These are phyloP conservation scores for Fusarium camptoceras DNA, from an alignment of 2,329 filamentous ascomycete species.

Conservation along the genomic window DNA sequence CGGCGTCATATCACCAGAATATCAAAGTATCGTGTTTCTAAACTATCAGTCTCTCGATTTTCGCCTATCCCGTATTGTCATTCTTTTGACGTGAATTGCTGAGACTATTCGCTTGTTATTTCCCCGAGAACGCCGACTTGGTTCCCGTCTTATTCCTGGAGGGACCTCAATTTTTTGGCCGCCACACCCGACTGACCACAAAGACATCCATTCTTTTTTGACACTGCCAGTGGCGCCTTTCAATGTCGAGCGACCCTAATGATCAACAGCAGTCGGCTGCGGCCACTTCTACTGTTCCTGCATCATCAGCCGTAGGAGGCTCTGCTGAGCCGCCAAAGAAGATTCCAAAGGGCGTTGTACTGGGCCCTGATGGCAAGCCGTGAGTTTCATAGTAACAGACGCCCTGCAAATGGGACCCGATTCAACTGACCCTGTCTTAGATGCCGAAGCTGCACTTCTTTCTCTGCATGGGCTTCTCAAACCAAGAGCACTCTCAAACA, in stretches of 20 bases:
- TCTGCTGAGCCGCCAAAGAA: conserved; percentile 59
- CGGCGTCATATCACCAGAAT: conserved; percentile 36
- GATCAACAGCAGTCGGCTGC: conserved; percentile 41
- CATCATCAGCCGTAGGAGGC: conserved; percentile 33
- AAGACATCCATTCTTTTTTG: conserved; percentile 7
- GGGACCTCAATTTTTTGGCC: conserved; percentile 5
- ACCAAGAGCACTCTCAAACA: conserved; percentile 57
- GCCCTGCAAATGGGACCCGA: conserved; percentile 17
- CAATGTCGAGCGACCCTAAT: conserved; percentile 46
- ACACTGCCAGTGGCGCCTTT: conserved; percentile 33
- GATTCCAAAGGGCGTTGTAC: conserved; percentile 77
- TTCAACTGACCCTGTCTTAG: conserved; percentile 42
- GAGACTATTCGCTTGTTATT: conserved; percentile 10
- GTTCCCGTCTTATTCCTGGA: conserved; percentile 16
- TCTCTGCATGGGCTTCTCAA: conserved; percentile 64
- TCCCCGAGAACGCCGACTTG: conserved; percentile 12
- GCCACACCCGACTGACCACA: conserved; percentile 8
- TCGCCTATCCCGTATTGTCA: background rate
- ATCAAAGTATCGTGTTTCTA: background rate
- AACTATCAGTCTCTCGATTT: conserved; percentile 11
- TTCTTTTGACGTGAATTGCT: background rate
- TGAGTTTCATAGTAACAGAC: conserved; percentile 58
- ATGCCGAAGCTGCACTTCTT: conserved; percentile 52
- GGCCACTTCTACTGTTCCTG: conserved; percentile 37
- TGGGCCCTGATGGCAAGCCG: conserved; percentile 88